Conservation (phyloP, 306 rosid genomes). For the Prunus padus region DNA sequence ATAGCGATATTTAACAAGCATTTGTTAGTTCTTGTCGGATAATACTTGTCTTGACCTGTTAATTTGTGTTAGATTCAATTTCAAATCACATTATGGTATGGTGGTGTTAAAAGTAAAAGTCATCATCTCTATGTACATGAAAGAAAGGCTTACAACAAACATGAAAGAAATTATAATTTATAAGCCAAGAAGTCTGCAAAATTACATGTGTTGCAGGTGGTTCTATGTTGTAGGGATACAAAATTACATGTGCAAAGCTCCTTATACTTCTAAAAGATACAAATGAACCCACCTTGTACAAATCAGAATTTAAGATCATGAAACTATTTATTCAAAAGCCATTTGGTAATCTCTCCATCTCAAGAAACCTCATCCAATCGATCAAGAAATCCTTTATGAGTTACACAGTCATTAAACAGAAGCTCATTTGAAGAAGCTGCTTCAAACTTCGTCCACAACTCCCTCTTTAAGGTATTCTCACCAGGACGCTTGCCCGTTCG, state of each 20-base stretch:
- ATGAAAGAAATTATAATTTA: not conserved
- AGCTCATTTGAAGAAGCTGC: constrained; percentile 55
- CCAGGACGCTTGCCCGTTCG: constrained; percentile 63
- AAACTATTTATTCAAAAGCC: constrained; percentile 14
- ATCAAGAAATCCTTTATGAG: constrained; percentile 72
- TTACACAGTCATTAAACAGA: constrained; percentile 26
- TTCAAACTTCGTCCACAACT: constrained; percentile 85
- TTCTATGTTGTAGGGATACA: not conserved
- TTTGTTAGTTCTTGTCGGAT: too few species aligned
- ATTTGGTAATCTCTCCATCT: constrained; percentile 28
- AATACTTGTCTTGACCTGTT: too few species aligned
- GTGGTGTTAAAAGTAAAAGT: too few species aligned
- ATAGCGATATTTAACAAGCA: too few species aligned
- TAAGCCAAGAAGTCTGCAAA: not conserved
- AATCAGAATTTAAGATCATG: not conserved
- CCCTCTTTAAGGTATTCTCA: constrained; percentile 88
- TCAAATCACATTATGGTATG: too few species aligned
- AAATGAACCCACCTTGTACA: constrained; percentile 29
- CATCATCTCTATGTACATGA: too few species aligned
- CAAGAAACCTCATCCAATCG: constrained; percentile 79
- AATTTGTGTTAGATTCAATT: too few species aligned
- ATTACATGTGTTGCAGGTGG: not conserved
- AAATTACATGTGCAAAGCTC: not conserved
- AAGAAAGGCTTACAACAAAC: not conserved
- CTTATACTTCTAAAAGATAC: not conserved